Evolutionary conservation across 176 grass and related monocot genomes (phyloP).

Genomic region (Pontederia crassipes): DNA sequence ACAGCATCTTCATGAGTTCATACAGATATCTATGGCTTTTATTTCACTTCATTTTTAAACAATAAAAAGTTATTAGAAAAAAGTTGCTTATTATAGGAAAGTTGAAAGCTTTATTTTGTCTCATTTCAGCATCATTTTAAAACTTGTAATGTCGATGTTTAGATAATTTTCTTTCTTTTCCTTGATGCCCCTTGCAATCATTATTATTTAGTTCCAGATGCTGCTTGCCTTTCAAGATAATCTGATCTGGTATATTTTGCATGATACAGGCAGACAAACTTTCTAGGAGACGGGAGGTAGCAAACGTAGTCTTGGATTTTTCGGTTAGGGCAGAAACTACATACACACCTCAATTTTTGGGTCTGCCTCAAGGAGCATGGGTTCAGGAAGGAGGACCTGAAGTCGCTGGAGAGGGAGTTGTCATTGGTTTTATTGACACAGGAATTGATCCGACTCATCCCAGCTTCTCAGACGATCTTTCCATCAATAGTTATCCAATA

Average conservation of each 20-base stretch:
- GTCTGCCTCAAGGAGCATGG: conserved; percentile 84
- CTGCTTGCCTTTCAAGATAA: neutral
- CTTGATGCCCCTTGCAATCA: neutral
- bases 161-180: no score
- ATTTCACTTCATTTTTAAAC: no score
- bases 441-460: conserved; percentile 90
- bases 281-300: conserved; percentile 64
- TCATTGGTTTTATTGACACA: conserved; percentile 86
- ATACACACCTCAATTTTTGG: conserved; percentile 91
- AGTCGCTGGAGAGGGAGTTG: conserved; percentile 72
- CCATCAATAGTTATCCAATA: conserved; percentile 55
- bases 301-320: conserved; percentile 76
- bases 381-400: conserved; percentile 73
- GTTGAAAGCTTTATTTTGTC: no score
- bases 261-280: conserved; percentile 70
- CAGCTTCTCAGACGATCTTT: conserved; percentile 65
- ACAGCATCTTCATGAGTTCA: no score
- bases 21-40: no score
- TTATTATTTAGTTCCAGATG: neutral
- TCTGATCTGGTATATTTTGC: conserved; percentile 22
- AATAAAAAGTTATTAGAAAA: no score
- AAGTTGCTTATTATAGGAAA: no score
- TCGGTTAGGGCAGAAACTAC: conserved; percentile 88
- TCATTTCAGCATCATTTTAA: no score
- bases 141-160: no score